Conservation (phyloP, 2,329 filamentous ascomycete species). For the Aspergillus spinulosporus region DNA sequence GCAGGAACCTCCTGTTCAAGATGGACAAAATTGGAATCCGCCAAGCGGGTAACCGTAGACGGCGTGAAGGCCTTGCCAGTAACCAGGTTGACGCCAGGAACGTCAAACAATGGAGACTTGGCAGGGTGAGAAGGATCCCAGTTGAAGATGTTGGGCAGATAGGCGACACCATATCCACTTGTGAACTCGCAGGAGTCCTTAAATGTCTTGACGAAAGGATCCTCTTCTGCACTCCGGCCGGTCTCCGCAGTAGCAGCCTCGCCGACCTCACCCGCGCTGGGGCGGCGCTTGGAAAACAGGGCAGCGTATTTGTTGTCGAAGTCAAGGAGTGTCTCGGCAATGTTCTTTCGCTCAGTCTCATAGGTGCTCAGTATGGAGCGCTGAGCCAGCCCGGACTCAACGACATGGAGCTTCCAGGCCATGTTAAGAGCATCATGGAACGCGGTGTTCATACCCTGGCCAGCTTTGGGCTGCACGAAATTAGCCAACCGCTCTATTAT, state of each 20-base stretch:
- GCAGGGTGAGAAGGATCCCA: slow-evolving; percentile 75
- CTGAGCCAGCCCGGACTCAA: slow-evolving; percentile 77
- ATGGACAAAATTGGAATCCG: slow-evolving; percentile 86
- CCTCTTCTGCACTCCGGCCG: slow-evolving; percentile 44
- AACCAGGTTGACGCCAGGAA: slow-evolving; percentile 63
- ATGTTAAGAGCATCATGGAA: slow-evolving; percentile 74
- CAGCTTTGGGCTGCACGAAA: slow-evolving; percentile 56
- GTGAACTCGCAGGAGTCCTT: slow-evolving; percentile 92
- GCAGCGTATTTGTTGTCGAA: slow-evolving; percentile 91
- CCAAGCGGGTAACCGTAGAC: slow-evolving; percentile 78
- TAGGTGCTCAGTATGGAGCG: slow-evolving; percentile 79
- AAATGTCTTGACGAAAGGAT: slow-evolving; percentile 84
- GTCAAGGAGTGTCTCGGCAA: slow-evolving; percentile 78
- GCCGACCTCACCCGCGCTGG: slow-evolving; percentile 70
- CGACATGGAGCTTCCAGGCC: slow-evolving; percentile 93
- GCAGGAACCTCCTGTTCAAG: slow-evolving; percentile 86
- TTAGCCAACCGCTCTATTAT: slow-evolving; percentile 12
- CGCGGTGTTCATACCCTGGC: slow-evolving; percentile 64
- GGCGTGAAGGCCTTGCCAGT: slow-evolving; percentile 76
- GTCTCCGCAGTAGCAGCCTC: slow-evolving; percentile 55
- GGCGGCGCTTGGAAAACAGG: slow-evolving; percentile 78
- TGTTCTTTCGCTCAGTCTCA: slow-evolving; percentile 78
- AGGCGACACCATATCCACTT: slow-evolving; percentile 85
- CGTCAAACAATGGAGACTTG: slow-evolving; percentile 68
- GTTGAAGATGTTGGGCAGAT: slow-evolving; percentile 79